phyloP scores from a whole-genome alignment of 129 eudicot species.

The Oenanthe sinensis region DNA sequence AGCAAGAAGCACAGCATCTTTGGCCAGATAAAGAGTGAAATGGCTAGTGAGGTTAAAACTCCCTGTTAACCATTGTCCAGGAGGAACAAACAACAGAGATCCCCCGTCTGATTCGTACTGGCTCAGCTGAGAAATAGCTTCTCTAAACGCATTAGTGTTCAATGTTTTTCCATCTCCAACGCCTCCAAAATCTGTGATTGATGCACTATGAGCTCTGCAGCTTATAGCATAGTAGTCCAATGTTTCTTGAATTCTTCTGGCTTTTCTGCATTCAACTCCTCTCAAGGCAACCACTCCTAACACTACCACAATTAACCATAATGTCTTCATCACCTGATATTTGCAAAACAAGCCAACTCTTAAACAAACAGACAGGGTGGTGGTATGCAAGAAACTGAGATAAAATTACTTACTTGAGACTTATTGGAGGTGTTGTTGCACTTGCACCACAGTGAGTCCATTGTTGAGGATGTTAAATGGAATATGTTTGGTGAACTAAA shows the following conservation, averaged over 20 bases:
- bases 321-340: slow-evolving; percentile 31
- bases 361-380: background rate
- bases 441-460: background rate
- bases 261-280: slow-evolving; percentile 46
- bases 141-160: slow-evolving; percentile 72
- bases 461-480: slow-evolving; percentile 22
- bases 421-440: background rate
- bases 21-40: slow-evolving; percentile 81
- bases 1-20: slow-evolving; percentile 85
- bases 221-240: slow-evolving; percentile 66
- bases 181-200: slow-evolving; percentile 75
- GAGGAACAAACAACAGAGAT: slow-evolving; percentile 69
- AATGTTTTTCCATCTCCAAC: slow-evolving; percentile 87
- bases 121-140: slow-evolving; percentile 50
- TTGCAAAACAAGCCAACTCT: background rate
- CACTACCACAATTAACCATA: slow-evolving; percentile 21
- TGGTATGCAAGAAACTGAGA: background rate
- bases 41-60: slow-evolving; percentile 88
- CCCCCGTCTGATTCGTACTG: slow-evolving; percentile 73
- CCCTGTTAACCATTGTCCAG: slow-evolving; percentile 89
- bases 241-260: slow-evolving; percentile 21
- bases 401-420: background rate
- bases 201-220: slow-evolving; percentile 81
- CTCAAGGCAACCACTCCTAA: slow-evolving; percentile 22
- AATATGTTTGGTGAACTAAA: slow-evolving; percentile 22